Evolutionary conservation across 192 early-diverging fungal species (phyloP).

Genomic region (Gamsiella multidivaricata): DNA sequence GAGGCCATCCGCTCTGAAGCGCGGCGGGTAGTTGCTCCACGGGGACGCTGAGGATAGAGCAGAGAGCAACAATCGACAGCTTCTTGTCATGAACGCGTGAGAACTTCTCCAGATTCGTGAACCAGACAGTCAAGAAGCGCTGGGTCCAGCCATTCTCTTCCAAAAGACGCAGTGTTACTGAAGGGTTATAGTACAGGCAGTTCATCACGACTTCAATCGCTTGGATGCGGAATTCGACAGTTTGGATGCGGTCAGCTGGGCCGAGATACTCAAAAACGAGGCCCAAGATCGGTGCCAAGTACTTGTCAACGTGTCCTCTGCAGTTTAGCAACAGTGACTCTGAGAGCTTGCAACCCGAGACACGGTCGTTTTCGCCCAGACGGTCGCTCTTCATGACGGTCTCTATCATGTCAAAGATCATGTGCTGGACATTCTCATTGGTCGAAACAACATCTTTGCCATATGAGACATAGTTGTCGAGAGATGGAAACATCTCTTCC

Average conservation of each 20-base stretch:
- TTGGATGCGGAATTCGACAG: slow-evolving; percentile 76
- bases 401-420: slow-evolving; percentile 88
- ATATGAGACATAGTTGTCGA: slow-evolving; percentile 91
- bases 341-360: slow-evolving; percentile 85
- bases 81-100: slow-evolving; percentile 95
- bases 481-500: slow-evolving; percentile 88
- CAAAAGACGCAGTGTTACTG: slow-evolving; percentile 76
- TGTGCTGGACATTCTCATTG: slow-evolving; percentile 75
- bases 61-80: slow-evolving; percentile 83
- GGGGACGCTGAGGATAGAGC: slow-evolving; percentile 79
- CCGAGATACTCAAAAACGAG: slow-evolving; percentile 74
- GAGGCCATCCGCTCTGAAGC: slow-evolving; percentile 78
- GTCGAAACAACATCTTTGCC: slow-evolving; percentile 81
- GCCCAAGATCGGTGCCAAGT: slow-evolving; percentile 76
- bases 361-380: slow-evolving; percentile 81
- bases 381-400: slow-evolving; percentile 84
- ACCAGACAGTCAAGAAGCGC: slow-evolving; percentile 83
- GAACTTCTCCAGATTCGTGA: slow-evolving; percentile 78
- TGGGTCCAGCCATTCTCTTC: slow-evolving; percentile 84
- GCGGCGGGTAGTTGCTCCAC: slow-evolving; percentile 75
- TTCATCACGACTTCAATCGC: slow-evolving; percentile 87
- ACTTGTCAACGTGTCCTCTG: slow-evolving; percentile 84
- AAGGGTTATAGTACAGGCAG: slow-evolving; percentile 88
- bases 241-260: slow-evolving; percentile 68
- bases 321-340: slow-evolving; percentile 89